Evolutionary conservation across 1,284 basidiomycete genomes (phyloP), one percentile per base, ranked within the genome.

Genomic region (Ustilago vetiveriae): DNA sequence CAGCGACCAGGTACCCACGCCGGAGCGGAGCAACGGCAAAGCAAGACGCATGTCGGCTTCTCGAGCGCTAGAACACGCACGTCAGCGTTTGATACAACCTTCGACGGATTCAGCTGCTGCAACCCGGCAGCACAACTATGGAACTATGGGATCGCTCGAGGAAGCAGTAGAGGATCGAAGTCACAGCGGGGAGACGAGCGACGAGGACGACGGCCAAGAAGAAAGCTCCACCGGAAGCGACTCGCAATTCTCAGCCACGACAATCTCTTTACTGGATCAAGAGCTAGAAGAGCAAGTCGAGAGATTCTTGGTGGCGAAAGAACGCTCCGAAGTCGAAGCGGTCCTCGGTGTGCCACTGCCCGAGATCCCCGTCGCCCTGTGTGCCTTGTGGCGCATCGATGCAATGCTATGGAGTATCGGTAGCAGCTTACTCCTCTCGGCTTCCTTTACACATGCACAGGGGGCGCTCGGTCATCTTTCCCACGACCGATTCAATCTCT

Each of bases 341-440:
- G 69, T 73, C 22, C 51, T 80, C 13, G 76, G 78, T 10, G 75
- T 70, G 5, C 66, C 72, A 7, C 52, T 80, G 9, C 70, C 76
- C 6, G 67, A 69, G 27, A 65, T 78, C 14, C 65, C 75, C 3
- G 66, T 75, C 0, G 75, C 74, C 0, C 60, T 77, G 27, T 72
- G 73, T 33, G 57, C 74, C 8, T 53, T 80, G 17, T 80, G 78
- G 78, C 59, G 76, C 10, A 53, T 80, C 29, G 78, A 80, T 39
- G 73, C 73, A 13, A 70, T 76, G 40, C 58, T 80, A 22, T 80
- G 78, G 78, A 75, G 76, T 37, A 23, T 80, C 7, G 78, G 73
- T 11, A 70, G 66, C 30, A 68, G 60, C 35, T 50, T 80, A 3
- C 59, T 80, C n/a, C 36, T 77, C 3, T 69, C 71, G 2, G 63